These are phyloP conservation scores for Trichoderma sp. DNA, from an alignment of 2,329 filamentous ascomycete genomes.

Conservation along the genomic window DNA sequence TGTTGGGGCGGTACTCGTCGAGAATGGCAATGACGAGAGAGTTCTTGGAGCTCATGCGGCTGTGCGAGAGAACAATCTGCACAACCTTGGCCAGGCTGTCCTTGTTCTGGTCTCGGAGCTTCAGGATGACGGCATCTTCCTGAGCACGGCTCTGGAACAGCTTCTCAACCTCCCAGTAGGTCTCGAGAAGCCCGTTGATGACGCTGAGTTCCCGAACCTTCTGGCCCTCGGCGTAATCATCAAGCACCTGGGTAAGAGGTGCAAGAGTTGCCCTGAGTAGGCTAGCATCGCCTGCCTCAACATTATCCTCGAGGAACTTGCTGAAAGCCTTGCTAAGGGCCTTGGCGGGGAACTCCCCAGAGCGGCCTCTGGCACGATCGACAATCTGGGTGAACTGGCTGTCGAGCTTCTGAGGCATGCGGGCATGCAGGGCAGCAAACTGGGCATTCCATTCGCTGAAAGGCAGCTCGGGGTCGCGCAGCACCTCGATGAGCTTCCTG, in stretches of 20 bases:
- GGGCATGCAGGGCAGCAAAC: conserved; percentile 92
- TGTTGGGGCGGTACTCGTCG: conserved; percentile 93
- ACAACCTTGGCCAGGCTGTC: conserved; percentile 85
- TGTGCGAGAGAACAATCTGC: conserved; percentile 89
- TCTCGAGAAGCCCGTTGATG: conserved; percentile 75
- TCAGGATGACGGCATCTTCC: conserved; percentile 91
- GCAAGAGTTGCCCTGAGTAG: conserved; percentile 71
- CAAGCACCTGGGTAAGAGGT: conserved; percentile 76
- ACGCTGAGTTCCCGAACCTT: conserved; percentile 88
- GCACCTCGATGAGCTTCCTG: conserved; percentile 84
- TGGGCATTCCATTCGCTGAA: conserved; percentile 97
- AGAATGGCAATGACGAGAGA: conserved; percentile 88
- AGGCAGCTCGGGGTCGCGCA: conserved; percentile 85
- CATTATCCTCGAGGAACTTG: conserved; percentile 87
- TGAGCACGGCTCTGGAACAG: conserved; percentile 86
- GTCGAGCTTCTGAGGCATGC: conserved; percentile 95
- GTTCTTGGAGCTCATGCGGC: conserved; percentile 90
- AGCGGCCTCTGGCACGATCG: conserved; percentile 75
- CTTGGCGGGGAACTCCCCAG: conserved; percentile 89
- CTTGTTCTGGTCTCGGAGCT: conserved; percentile 94
- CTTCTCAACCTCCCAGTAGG: conserved; percentile 81
- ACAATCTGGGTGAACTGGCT: conserved; percentile 79
- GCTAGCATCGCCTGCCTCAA: conserved; percentile 70
- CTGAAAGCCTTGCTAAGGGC: conserved; percentile 78
- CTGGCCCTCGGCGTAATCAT: conserved; percentile 80